Evolutionary conservation across 805 yeast genomes (phyloP), one percentile per base, ranked within the genome.

Genomic region (Peterozyma xylosa): DNA sequence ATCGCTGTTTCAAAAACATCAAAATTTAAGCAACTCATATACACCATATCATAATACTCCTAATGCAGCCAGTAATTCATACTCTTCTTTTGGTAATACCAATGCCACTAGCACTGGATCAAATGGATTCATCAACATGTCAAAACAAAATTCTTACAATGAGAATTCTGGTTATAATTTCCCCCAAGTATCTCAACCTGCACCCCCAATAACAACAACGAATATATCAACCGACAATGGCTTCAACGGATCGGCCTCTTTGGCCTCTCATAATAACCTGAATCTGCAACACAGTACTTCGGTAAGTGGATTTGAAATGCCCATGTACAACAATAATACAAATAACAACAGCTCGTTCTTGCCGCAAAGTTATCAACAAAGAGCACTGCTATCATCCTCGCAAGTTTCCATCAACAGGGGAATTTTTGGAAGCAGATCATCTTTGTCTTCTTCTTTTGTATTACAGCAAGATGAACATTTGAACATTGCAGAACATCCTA

Each of bases 401-500:
- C 21, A 33, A 4, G n/a, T 36, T 15, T 15, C 13, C n/a, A 32
- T 17, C 15, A 21, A 29, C 11, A 37, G 42, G 4, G 47, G 47
- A 9, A 41, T 45, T 30, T 45, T 45, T 35, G 47, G 47, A 29
- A 39, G 43, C 14, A 41, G 30, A 18, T 33, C 47, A 9, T 41
- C 44, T 11, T 37, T 42, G 16, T 42, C 42, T 27, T 47, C 50
- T 5, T 48, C 50, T 3, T 45, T 43, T 16, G 14, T 48, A 10
- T 40, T 50, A n/a, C 33, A 44, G 9, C 42, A 64, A 46, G 74
- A 67, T 29, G 81, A 74, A 35, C 85, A 78, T 52, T 64, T 82
- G 48, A 84, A 88, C 56, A 86, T 91, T 39, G 89, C 88, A 10
- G 83, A 82, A 37, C 86, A 80, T 57, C 90, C 96, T 1, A 88